Conservation (phyloP, 1,139 yeast genomes). For the Suhomyces kunorum region DNA sequence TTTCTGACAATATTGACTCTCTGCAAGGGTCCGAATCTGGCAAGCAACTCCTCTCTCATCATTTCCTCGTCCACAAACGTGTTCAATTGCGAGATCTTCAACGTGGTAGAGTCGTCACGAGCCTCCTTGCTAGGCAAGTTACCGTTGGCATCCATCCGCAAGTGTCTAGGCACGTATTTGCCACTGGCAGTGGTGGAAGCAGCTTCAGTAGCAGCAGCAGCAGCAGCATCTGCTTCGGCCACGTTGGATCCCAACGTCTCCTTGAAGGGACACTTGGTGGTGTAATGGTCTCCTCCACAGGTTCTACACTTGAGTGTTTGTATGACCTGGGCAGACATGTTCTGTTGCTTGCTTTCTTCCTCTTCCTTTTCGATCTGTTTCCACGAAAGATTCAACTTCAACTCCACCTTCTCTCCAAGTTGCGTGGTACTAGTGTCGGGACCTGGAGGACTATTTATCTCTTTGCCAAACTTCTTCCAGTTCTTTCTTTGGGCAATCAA, state of each 20-base stretch:
- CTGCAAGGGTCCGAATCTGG: slow-evolving; percentile 69
- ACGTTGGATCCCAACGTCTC: slow-evolving; percentile 71
- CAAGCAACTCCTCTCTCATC: slow-evolving; percentile 71
- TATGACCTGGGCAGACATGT: slow-evolving; percentile 18
- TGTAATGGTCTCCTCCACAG: slow-evolving; percentile 94
- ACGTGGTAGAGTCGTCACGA: slow-evolving; percentile 84
- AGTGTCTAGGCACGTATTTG: slow-evolving; percentile 78
- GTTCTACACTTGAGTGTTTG: slow-evolving; percentile 74
- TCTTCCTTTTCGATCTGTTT: slow-evolving; percentile 60
- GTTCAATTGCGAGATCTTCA: slow-evolving; percentile 90
- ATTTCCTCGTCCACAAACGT: slow-evolving; percentile 81
- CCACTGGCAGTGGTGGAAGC: slow-evolving; percentile 32
- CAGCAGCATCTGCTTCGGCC: slow-evolving; percentile 33
- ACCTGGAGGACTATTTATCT: slow-evolving; percentile 73
- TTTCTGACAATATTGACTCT: slow-evolving; percentile 87
- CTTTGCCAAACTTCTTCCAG: slow-evolving; percentile 85
- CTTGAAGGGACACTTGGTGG: slow-evolving; percentile 94
- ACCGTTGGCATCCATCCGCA: slow-evolving; percentile 63
- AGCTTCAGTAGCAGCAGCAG: slow-evolving; percentile 36
- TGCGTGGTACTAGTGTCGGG: slow-evolving; percentile 90
- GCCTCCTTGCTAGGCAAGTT: slow-evolving; percentile 55
- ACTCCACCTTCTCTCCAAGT: slow-evolving; percentile 77
- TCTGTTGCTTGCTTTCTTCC: slow-evolving; percentile 63
- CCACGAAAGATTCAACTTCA: slow-evolving; percentile 72
- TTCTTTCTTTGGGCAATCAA: slow-evolving; percentile 70